Evolutionary conservation across 2,329 filamentous ascomycete species (phyloP), one percentile per base, ranked within the genome.

Genomic region (Arthrobotrys musiformis): DNA sequence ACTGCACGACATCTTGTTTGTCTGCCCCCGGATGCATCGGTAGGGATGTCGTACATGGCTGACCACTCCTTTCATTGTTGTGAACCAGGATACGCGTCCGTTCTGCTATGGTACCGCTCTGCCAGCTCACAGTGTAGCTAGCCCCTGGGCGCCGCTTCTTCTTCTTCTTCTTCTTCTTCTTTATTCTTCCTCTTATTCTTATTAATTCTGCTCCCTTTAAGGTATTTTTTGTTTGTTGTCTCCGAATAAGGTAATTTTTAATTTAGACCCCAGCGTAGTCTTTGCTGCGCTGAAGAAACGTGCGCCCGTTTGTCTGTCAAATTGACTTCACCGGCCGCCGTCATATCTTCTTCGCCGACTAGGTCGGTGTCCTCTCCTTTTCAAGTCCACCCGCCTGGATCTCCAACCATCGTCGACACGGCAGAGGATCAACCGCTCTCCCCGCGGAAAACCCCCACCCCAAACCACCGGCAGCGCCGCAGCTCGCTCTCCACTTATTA

Each of bases 401-500:
- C 68, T n/a, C 68, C 68, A 60, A 72, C 68, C 37, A 42, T 70
- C 30, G 66, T 70, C 19, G 66, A 62, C 54, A 61, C 54, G 17
- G 28, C 66, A 17, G 66, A 62, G 40, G 60, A 37, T 8, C 64
- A 44, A 7, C 50, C 60, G 3, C 54, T 42, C 24, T 70, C 72
- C 37, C 73, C 61, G 3, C 60, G 60, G 11, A 78, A 72, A 54
- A 78, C 67, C 17, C 74, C 69, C 2, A 78, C 67, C 26, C 74
- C 74, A 42, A 72, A 67, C 54, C 74, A 72, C 74, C 67, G 68
- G 11, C 69, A 73, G 42, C 74, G 73, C 30, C 66, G 66, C 54
- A 68, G 60, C 54, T 73, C 74, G 17, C 62, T 72, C 22, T 78
- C 74, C 11, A 73, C 74, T 15, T 78, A 78, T 30, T 78, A 78